Evolutionary conservation across 805 yeast genomes (phyloP).

Genomic region (Kazachstania taianensis): DNA sequence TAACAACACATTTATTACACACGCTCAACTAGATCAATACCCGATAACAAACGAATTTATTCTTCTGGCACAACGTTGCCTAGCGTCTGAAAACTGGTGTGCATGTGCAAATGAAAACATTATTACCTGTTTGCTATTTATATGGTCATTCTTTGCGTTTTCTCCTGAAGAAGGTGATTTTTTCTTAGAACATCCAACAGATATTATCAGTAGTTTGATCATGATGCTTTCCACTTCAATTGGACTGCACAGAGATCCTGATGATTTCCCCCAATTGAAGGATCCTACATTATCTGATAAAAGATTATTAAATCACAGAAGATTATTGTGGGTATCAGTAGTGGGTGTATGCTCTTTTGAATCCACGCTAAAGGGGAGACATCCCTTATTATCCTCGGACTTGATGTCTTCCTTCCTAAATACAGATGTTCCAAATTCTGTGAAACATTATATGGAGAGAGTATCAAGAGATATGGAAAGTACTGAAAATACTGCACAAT

Average conservation of each 20-base stretch:
- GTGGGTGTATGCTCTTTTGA: slow-evolving; percentile 20
- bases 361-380: slow-evolving; percentile 26
- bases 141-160: slow-evolving; percentile 27
- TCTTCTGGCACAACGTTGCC: slow-evolving; percentile 19
- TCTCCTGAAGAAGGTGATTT: slow-evolving; percentile 30
- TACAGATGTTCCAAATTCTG: slow-evolving; percentile 12
- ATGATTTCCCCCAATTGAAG: slow-evolving; percentile 20
- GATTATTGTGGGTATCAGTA: slow-evolving; percentile 24
- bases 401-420: slow-evolving; percentile 14
- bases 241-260: slow-evolving; percentile 27
- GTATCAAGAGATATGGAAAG: slow-evolving; percentile 14
- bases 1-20: slow-evolving; percentile 6
- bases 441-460: slow-evolving; percentile 14
- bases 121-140: slow-evolving; percentile 22
- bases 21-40: slow-evolving; percentile 14
- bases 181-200: slow-evolving; percentile 28
- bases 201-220: slow-evolving; percentile 23
- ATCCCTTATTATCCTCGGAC: slow-evolving; percentile 13
- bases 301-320: slow-evolving; percentile 22
- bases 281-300: slow-evolving; percentile 13
- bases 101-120: slow-evolving; percentile 27
- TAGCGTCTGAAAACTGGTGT: slow-evolving; percentile 24
- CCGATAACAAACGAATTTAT: slow-evolving; percentile 23
- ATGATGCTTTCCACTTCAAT: slow-evolving; percentile 25
- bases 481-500: slow-evolving; percentile 5